Evolutionary conservation across 495 filamentous ascomycete species (phyloP).

Genomic region (Neurospora tetrasperma): DNA sequence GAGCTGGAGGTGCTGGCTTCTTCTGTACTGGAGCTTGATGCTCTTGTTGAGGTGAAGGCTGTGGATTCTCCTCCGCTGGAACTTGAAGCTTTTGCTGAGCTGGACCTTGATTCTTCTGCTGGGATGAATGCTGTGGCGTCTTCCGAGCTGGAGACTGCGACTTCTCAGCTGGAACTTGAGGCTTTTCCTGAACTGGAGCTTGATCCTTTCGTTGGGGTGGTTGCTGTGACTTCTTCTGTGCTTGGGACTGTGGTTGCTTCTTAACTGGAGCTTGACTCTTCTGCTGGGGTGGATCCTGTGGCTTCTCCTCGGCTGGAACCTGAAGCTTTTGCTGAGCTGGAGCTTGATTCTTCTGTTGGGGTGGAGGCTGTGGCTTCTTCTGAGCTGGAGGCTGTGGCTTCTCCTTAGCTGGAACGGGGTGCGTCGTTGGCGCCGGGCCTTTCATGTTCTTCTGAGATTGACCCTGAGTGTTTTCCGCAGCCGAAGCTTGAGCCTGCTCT

Average conservation of each 20-base stretch:
- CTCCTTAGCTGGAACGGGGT: background rate
- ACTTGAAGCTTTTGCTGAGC: no score
- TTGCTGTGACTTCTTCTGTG: background rate
- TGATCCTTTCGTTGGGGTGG: no score
- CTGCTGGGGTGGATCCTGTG: background rate
- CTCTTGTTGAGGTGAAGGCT: no score
- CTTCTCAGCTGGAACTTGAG: background rate
- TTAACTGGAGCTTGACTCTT: background rate
- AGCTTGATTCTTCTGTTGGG: no score
- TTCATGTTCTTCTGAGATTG: background rate
- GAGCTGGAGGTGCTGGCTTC: background rate
- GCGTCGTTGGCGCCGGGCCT: background rate
- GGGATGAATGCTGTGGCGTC: background rate
- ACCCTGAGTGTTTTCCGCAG: background rate
- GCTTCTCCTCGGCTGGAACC: background rate
- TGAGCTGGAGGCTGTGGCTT: background rate
- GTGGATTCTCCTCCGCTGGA: background rate
- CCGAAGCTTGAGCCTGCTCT: background rate
- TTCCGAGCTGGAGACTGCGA: background rate
- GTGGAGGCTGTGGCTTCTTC: background rate
- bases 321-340: background rate
- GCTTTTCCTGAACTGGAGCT: background rate
- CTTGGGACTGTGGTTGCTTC: background rate
- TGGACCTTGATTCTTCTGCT: no score
- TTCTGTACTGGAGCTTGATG: background rate